Percentiles rank a stretch among this genome's conserved stretches.
Conservation (phyloP, 164 flowering plant species). For the Vitis amurensis region DNA sequence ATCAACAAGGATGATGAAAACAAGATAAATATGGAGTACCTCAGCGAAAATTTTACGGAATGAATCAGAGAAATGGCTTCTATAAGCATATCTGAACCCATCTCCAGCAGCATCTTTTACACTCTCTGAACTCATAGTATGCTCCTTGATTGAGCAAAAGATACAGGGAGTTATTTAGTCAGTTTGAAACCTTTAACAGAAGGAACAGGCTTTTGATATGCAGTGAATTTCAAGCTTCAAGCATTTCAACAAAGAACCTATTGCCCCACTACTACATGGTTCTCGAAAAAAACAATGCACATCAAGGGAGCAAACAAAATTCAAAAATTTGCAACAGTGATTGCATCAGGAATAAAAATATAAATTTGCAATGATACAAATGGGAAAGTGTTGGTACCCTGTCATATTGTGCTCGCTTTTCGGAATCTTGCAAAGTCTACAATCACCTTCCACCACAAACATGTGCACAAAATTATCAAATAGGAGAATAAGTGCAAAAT, state of each 20-base stretch:
- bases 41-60: slow-evolving; percentile 85
- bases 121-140: slow-evolving; percentile 28
- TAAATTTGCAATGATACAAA: background rate
- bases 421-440: slow-evolving; percentile 75
- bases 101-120: slow-evolving; percentile 36
- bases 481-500: background rate
- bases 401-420: slow-evolving; percentile 75
- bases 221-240: background rate
- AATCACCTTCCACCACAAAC: slow-evolving; percentile 29
- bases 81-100: slow-evolving; percentile 44
- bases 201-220: background rate
- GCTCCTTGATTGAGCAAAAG: slow-evolving; percentile 28
- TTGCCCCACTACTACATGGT: no score
- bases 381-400: slow-evolving; percentile 40
- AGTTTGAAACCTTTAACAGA: background rate
- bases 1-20: slow-evolving; percentile 1
- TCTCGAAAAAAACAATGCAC: background rate
- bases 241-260: background rate
- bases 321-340: no score
- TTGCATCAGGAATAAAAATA: no score
- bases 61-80: slow-evolving; percentile 62
- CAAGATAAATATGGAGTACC: slow-evolving; percentile 40
- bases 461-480: slow-evolving; percentile 7
- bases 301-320: background rate
- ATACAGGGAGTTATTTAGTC: slow-evolving; percentile 3